These are phyloP conservation scores for Solanum piurae DNA, from an alignment of 257 asterid species.

Conservation along the genomic window DNA sequence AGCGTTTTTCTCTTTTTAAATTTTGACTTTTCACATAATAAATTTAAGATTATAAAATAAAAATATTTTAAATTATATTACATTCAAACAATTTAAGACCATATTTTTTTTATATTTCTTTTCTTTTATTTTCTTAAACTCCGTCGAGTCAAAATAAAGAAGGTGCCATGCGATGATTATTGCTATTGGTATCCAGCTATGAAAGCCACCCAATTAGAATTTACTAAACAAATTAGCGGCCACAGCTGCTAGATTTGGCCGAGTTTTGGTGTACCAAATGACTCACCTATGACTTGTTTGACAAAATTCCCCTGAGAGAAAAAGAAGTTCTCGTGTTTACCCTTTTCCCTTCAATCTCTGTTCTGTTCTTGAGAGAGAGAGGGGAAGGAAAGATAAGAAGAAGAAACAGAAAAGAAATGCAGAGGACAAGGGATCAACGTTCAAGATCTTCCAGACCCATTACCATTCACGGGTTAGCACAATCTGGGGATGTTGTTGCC, in stretches of 20 bases:
- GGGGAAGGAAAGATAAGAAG: not conserved
- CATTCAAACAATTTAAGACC: not conserved
- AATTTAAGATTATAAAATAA: not conserved
- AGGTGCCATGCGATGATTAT: not conserved
- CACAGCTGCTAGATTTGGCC: not conserved
- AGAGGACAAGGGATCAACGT: conserved; percentile 24
- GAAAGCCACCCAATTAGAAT: not conserved
- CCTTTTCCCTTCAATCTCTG: not conserved
- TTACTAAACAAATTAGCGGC: not conserved
- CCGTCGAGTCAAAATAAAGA: not conserved
- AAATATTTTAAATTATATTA: too few relatives aligned
- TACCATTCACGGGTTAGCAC: conserved; percentile 90
- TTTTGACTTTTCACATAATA: too few relatives aligned
- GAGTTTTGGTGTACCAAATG: not conserved
- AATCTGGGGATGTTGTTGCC: conserved; percentile 70
- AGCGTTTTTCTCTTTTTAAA: too few relatives aligned
- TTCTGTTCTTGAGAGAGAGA: conserved; percentile 3
- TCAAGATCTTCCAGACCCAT: conserved; percentile 33
- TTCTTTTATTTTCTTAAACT: not conserved
- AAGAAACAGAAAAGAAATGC: not conserved
- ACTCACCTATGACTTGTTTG: conserved; percentile 3
- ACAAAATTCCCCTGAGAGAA: not conserved
- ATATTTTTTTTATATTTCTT: too few relatives aligned
- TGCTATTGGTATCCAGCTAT: not conserved
- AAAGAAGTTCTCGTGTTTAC: not conserved